Evolutionary conservation across 148 eudicot species (phyloP).

Genomic region (Polygonum maritimum): DNA sequence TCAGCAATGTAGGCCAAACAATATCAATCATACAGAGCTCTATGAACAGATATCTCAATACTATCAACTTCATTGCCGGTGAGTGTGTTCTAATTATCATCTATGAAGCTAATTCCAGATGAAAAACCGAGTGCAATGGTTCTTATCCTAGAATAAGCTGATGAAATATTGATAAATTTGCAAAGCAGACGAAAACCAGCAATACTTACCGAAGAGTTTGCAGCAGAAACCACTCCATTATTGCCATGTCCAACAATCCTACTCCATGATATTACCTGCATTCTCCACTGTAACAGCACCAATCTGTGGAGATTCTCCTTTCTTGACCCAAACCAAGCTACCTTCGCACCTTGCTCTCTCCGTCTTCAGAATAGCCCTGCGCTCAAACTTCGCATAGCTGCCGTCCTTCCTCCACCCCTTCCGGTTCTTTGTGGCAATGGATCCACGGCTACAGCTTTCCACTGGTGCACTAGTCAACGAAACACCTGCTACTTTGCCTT

Average conservation of each 20-base stretch:
- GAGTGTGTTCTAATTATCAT: not conserved
- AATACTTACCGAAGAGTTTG: not conserved
- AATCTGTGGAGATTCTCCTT: not conserved
- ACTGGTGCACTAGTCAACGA: not conserved
- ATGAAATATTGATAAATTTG: not conserved
- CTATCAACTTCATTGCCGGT: not conserved
- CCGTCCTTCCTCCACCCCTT: slow-evolving; percentile 7
- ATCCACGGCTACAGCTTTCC: not conserved
- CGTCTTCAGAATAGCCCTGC: not conserved
- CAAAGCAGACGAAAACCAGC: not conserved
- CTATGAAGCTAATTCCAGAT: not conserved
- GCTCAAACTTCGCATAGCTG: not conserved
- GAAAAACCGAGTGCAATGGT: not conserved
- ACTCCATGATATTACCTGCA: not conserved
- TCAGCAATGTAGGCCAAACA: not conserved
- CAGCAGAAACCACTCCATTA: slow-evolving; percentile 3
- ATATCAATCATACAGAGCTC: not conserved
- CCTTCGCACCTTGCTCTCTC: not conserved
- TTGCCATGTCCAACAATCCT: not conserved
- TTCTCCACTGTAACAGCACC: slow-evolving; percentile 1
- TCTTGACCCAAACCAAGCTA: slow-evolving; percentile 6
- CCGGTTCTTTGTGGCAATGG: not conserved
- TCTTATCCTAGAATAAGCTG: not conserved
- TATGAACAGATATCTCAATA: not conserved
- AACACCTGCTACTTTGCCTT: not conserved